A percentile compares a stretch with the other conserved stretches of the same genome.
phyloP scores from a whole-genome alignment of 2,329 filamentous ascomycete genomes.

The Cadophora sp. region DNA sequence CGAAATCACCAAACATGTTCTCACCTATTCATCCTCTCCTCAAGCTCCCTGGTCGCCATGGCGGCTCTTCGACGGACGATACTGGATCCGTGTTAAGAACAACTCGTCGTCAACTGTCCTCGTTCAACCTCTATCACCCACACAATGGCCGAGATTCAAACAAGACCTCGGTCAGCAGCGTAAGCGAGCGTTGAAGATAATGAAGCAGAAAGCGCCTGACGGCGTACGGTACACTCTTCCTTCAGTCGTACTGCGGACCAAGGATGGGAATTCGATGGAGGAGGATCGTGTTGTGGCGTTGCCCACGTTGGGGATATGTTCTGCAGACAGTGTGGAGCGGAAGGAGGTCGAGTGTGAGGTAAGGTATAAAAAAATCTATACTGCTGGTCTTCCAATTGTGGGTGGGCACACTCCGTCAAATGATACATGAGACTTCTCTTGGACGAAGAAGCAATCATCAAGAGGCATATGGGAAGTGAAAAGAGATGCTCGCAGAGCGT shows the following conservation, averaged over 20 bases:
- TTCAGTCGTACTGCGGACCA: conserved; percentile 26
- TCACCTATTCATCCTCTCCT: neutral
- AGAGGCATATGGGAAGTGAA: neutral
- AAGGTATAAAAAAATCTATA: conserved; percentile 40
- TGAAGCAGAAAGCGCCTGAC: conserved; percentile 34
- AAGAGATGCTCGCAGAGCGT: neutral
- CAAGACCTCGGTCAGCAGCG: neutral
- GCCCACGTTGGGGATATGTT: conserved; percentile 36
- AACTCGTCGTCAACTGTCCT: conserved; percentile 7
- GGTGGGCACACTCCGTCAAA: neutral
- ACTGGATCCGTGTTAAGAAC: conserved; percentile 59
- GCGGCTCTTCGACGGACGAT: conserved; percentile 62
- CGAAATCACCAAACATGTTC: neutral
- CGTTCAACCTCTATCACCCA: conserved; percentile 32
- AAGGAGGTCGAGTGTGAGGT: conserved; percentile 34
- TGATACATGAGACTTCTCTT: neutral
- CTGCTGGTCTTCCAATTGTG: conserved; percentile 12
- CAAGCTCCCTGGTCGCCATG: conserved; percentile 33
- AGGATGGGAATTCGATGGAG: conserved; percentile 21
- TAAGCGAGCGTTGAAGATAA: neutral
- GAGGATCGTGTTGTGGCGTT: conserved; percentile 32
- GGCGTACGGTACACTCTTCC: conserved; percentile 42
- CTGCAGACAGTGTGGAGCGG: neutral
- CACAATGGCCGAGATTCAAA: conserved; percentile 32
- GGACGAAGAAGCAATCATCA: neutral